Conservation (phyloP, 2,329 filamentous ascomycete genomes). For the Sphaerostilbella broomeana region DNA sequence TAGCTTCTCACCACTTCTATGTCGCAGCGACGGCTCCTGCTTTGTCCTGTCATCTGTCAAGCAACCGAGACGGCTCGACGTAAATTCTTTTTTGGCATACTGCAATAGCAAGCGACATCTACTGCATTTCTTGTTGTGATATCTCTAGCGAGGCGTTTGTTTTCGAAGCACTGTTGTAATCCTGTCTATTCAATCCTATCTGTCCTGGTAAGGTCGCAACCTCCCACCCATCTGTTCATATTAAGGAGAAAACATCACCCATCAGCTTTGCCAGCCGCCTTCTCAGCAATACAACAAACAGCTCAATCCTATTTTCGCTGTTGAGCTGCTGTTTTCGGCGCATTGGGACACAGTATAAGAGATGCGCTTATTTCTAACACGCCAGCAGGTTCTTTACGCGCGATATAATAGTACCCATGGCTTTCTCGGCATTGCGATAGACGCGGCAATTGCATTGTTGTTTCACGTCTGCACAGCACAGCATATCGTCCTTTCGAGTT, state of each 20-base stretch:
- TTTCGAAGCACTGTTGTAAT: too few relatives aligned
- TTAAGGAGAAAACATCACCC: too few relatives aligned
- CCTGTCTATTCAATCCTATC: too few relatives aligned
- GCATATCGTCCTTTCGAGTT: conserved; percentile 1
- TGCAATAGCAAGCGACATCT: not conserved
- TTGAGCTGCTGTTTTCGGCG: too few relatives aligned
- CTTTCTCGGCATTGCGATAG: conserved; percentile 23
- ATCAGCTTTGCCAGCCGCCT: too few relatives aligned
- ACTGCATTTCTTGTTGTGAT: conserved; percentile 1
- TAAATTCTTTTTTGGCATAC: not conserved
- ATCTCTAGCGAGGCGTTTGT: conserved; percentile 24
- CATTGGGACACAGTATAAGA: not conserved
- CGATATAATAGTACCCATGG: conserved; percentile 21
- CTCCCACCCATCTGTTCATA: too few relatives aligned
- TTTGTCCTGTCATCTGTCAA: conserved; percentile 3
- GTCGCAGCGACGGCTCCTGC: conserved; percentile 10
- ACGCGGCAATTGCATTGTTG: conserved; percentile 9
- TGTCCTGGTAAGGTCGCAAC: too few relatives aligned
- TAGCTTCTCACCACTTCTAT: conserved; percentile 2
- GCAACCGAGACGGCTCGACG: conserved; percentile 2
- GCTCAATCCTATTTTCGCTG: too few relatives aligned
- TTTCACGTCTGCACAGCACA: not conserved
- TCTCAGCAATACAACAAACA: too few relatives aligned
- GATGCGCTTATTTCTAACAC: conserved; percentile 3
- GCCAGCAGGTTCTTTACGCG: not conserved